phyloP scores from a whole-genome alignment of 208 protist genomes.

The Leishmania turanica region DNA sequence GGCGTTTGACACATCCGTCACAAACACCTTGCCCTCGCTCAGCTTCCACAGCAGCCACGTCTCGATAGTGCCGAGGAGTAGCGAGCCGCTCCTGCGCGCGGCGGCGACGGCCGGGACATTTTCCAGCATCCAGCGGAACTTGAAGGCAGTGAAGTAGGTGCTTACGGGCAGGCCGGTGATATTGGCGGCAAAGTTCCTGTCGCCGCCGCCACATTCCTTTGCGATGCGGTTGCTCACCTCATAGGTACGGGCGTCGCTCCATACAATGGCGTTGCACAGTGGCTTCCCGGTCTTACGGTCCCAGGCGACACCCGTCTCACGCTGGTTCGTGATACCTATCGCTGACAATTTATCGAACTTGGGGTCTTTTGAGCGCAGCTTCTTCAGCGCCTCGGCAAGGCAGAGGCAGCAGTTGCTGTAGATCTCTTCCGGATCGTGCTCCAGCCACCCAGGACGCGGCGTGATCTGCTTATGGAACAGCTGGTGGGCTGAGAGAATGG shows the following conservation, averaged over 20 bases:
- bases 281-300: slow-evolving; percentile 94
- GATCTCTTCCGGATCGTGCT: slow-evolving; percentile 97
- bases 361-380: slow-evolving; percentile 43
- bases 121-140: slow-evolving; percentile 97
- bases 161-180: slow-evolving; percentile 94
- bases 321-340: slow-evolving; percentile 99
- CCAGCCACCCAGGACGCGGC: slow-evolving; percentile 93
- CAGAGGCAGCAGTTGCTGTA: slow-evolving; percentile 76
- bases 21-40: slow-evolving; percentile 85
- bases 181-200: slow-evolving; percentile 49
- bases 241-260: slow-evolving; percentile 86
- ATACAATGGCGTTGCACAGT: slow-evolving; percentile 96
- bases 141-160: slow-evolving; percentile 97
- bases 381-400: slow-evolving; percentile 62
- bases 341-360: slow-evolving; percentile 56
- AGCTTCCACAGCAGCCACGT: slow-evolving; percentile 97
- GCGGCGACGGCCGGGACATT: slow-evolving; percentile 89
- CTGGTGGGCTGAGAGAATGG: slow-evolving; percentile 78
- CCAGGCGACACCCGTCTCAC: slow-evolving; percentile 99
- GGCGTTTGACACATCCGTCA: slow-evolving; percentile 98
- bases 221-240: slow-evolving; percentile 50
- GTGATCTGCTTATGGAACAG: slow-evolving; percentile 77
- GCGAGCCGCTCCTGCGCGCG: slow-evolving; percentile 63
- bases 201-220: slow-evolving; percentile 40
- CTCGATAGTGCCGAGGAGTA: slow-evolving; percentile 97